A percentile compares a stretch with the other conserved stretches of the same genome.
Conservation (phyloP, 208 protist genomes). For the Vickermania ingenoplastis region DNA sequence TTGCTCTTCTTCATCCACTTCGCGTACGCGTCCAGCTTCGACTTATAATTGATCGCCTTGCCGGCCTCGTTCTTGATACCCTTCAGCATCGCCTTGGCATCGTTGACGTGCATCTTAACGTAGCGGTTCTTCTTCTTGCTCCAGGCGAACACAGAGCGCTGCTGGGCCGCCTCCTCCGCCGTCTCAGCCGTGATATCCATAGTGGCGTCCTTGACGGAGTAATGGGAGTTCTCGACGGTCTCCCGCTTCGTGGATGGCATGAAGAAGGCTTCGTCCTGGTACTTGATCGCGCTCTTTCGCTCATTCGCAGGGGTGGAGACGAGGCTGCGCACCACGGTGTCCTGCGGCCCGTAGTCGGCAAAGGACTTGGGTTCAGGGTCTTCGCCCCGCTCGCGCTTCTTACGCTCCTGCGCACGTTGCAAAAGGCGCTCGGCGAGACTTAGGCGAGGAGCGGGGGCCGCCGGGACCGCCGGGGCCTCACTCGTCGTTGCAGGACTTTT, state of each 20-base stretch:
- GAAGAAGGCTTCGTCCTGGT: conserved; percentile 76
- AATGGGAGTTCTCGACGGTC: conserved; percentile 71
- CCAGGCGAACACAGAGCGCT: conserved; percentile 86
- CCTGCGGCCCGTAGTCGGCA: conserved; percentile 18
- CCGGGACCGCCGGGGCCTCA: conserved; percentile 1
- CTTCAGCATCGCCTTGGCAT: conserved; percentile 80
- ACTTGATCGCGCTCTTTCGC: conserved; percentile 17
- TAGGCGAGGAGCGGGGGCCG: conserved; percentile 10
- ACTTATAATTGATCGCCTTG: conserved; percentile 89
- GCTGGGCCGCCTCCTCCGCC: conserved; percentile 67
- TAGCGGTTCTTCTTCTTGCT: conserved; percentile 91
- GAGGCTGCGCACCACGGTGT: conserved; percentile 8
- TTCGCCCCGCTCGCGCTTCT: conserved; percentile 44
- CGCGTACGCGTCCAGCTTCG: conserved; percentile 78
- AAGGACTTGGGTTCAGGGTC: not conserved
- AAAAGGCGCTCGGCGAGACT: conserved; percentile 74
- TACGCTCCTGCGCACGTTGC: conserved; percentile 69
- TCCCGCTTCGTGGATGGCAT: conserved; percentile 49
- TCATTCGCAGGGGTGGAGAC: conserved; percentile 2
- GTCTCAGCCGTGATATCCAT: conserved; percentile 84
- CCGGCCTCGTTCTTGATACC: conserved; percentile 89
- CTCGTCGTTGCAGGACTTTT: not conserved
- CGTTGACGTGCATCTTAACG: conserved; percentile 84
- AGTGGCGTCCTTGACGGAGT: conserved; percentile 83
- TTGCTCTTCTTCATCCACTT: conserved; percentile 90